phyloP scores from a whole-genome alignment of 257 asterid species.

The Nicotiana knightiana region DNA sequence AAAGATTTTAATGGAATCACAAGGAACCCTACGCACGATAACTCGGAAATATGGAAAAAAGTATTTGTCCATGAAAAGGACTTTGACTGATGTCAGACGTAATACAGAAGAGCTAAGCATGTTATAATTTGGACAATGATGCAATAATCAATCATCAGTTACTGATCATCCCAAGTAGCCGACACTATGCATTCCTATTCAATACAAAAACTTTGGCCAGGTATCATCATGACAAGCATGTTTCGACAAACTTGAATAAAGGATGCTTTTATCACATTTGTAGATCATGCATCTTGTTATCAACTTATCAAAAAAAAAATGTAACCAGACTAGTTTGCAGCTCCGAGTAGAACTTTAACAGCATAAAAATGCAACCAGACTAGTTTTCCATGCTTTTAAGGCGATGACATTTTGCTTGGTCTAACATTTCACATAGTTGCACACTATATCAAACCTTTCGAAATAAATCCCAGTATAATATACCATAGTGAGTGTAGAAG shows the following conservation, averaged over 20 bases:
- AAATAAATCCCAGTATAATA: neutral
- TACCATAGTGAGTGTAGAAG: conserved; percentile 49
- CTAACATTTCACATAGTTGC: neutral
- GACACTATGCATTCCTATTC: neutral
- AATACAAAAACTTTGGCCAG: neutral
- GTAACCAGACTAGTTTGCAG: neutral
- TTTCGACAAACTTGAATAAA: neutral
- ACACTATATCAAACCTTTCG: neutral
- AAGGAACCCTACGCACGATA: neutral
- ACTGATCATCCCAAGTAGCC: neutral
- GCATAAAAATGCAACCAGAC: neutral
- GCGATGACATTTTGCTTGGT: neutral
- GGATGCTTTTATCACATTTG: neutral
- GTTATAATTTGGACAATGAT: neutral
- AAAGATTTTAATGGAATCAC: neutral
- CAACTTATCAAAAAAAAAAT: neutral
- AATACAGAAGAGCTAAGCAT: neutral
- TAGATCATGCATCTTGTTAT: neutral
- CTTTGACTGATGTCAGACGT: neutral
- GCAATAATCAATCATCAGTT: neutral
- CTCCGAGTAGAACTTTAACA: neutral
- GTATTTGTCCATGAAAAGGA: neutral
- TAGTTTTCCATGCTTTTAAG: neutral
- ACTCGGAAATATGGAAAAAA: neutral
- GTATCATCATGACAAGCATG: neutral